Conservation (phyloP, 2,329 filamentous ascomycete species). For the Cordyceps tenuipes region DNA sequence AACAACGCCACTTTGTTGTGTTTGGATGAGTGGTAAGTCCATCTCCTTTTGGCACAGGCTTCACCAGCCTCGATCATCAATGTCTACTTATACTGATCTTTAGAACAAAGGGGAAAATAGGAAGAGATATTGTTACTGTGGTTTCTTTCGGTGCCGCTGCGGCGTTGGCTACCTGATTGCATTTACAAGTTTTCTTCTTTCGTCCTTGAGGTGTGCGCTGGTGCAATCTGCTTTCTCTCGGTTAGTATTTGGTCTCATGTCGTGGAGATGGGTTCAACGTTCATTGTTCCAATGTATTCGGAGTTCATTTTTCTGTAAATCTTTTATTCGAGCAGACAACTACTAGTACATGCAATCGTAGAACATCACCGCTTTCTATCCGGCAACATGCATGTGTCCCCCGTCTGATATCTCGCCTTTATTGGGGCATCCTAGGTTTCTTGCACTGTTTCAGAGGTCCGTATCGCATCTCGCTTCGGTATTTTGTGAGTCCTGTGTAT, state of each 20-base stretch:
- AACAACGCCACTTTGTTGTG: not conserved
- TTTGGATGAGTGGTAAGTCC: not conserved
- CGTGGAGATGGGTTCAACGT: not conserved
- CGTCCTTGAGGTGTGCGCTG: not conserved
- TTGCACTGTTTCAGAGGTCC: too few species aligned
- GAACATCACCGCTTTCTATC: not conserved
- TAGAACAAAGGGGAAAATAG: not conserved
- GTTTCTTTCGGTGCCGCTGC: not conserved
- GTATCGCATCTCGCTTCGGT: too few species aligned
- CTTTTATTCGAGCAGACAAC: not conserved
- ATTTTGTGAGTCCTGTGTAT: too few species aligned
- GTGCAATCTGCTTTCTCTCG: not conserved
- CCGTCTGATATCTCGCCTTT: too few species aligned
- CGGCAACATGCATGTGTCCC: too few species aligned
- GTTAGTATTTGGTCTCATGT: not conserved
- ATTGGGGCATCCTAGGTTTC: too few species aligned
- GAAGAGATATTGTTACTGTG: not conserved
- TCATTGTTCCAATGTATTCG: not conserved
- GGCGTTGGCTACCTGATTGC: constrained; percentile 3
- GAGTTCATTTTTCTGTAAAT: not conserved
- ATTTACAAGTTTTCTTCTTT: not conserved
- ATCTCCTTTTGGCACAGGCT: not conserved
- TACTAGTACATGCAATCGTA: not conserved
- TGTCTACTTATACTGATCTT: not conserved
- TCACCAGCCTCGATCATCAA: too few species aligned